Evolutionary conservation across 1,284 basidiomycete species (phyloP), one percentile per base, ranked within the genome.

Genomic region (Rhodotorula sp.): DNA sequence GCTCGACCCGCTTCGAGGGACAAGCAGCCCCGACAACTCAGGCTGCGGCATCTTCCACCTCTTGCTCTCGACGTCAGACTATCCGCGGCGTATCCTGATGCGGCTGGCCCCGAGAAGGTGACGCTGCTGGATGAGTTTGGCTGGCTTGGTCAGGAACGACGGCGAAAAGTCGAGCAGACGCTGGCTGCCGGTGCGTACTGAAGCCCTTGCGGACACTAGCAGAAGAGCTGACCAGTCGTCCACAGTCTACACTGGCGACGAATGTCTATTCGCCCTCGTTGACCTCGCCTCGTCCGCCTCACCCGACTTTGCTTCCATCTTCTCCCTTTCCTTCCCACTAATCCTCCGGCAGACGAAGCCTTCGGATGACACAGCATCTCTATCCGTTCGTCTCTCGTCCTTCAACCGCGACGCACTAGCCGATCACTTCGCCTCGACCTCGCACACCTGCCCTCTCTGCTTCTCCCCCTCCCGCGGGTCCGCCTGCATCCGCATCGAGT

Each of bases 381-480:
- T 48, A 37, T 15, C 18, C 13, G 6, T 22, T 4, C 9, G 18
- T 48, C 57, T 67, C 28, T 2, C 24, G 24, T 1, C 57, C 6
- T 64, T 48, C 56, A 31, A 67, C 59, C 34, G 37, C n/a, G 9
- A 28, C 8, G 47, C 56, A 16, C 10, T 15, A 6, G 7, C 60
- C 4, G 24, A 47, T 8, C 44, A 53, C 24, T 72, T 72, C 60
- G 13, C 28, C 4, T 51, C 44, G 1, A 22, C 40, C 4, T 69
- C 68, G 8, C 66, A 67, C 57, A 5, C 9, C 15, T 72, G 71
- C 52, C 58, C 64, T 0, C 55, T 72, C 18, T 72, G 71, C 77
- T 80, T 91, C n/a, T 83, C 84, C 28, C 83, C 85, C 4, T 81
- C 85, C 69, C 90, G 89, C 77, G 90, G 90, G 54, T 81, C 84